Conservation (phyloP, 192 early-diverging fungal species). For the Backusella mclennaniae region DNA sequence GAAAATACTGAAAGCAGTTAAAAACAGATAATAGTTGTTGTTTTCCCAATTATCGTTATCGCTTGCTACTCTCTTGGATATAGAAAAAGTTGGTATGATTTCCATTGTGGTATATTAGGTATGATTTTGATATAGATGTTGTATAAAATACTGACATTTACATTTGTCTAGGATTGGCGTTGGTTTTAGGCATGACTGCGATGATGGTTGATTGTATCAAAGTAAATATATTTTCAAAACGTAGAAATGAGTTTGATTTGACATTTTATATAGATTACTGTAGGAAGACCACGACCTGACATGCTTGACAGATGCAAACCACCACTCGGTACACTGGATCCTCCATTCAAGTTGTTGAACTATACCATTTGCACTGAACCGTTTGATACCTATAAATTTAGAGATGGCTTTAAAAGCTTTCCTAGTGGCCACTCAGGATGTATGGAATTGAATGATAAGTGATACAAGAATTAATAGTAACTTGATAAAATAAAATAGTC, state of each 20-base stretch:
- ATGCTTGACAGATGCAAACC: constrained; percentile 51
- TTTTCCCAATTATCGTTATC: constrained; percentile 39
- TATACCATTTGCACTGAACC: constrained; percentile 58
- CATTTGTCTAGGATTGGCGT: constrained; percentile 34
- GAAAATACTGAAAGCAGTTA: neutral
- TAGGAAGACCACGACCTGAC: constrained; percentile 53
- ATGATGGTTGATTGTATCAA: constrained; percentile 51
- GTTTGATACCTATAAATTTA: constrained; percentile 45
- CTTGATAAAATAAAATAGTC: constrained; percentile 32
- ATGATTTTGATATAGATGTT: neutral
- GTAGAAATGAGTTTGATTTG: neutral
- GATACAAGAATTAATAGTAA: neutral
- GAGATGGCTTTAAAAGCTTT: constrained; percentile 85
- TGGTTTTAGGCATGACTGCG: constrained; percentile 40
- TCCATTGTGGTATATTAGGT: constrained; percentile 45
- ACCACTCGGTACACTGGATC: constrained; percentile 40
- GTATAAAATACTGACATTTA: neutral
- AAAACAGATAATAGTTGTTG: constrained; percentile 35
- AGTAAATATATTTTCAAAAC: constrained; percentile 24
- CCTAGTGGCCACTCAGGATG: constrained; percentile 86
- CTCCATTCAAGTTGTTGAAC: constrained; percentile 56
- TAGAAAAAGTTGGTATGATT: constrained; percentile 38
- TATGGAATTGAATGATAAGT: constrained; percentile 22
- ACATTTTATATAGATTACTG: constrained; percentile 36
- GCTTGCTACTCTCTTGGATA: constrained; percentile 20